Evolutionary conservation across 768 basidiomycete genomes (phyloP).

Genomic region (Albatrellus ellisii): DNA sequence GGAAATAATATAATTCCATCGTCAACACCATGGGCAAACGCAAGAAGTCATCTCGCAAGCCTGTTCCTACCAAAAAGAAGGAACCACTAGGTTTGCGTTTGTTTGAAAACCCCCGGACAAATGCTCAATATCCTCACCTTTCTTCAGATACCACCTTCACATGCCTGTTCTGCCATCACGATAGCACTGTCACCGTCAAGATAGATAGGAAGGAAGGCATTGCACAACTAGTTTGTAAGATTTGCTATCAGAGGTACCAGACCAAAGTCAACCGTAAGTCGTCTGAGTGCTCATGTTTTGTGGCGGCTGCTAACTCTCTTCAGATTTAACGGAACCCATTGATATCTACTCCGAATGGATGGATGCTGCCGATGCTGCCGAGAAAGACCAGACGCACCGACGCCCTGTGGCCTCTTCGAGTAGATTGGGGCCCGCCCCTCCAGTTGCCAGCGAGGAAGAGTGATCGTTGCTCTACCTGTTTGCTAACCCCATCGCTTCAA

Average conservation of each 20-base stretch:
- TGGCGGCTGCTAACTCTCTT: conserved; percentile 5
- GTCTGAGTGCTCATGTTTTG: conserved; percentile 11
- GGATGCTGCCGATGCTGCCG: conserved; percentile 76
- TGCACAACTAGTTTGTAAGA: conserved; percentile 67
- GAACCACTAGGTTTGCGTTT: conserved; percentile 59
- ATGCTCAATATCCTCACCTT: not conserved
- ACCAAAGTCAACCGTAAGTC: conserved; percentile 75
- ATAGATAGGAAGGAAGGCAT: conserved; percentile 79
- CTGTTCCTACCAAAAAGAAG: conserved; percentile 49
- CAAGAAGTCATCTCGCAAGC: conserved; percentile 81
- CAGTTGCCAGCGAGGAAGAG: conserved; percentile 36
- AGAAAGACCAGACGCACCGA: conserved; percentile 37
- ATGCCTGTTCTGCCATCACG: conserved; percentile 83
- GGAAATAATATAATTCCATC: not conserved
- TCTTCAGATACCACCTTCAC: conserved; percentile 67
- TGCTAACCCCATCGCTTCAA: too few species aligned
- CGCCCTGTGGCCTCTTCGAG: conserved; percentile 45
- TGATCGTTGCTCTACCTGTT: conserved; percentile 20
- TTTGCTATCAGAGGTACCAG: conserved; percentile 81
- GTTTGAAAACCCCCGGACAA: conserved; percentile 1
- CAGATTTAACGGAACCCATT: conserved; percentile 78
- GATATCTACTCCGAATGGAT: conserved; percentile 92
- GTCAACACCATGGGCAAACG: conserved; percentile 63
- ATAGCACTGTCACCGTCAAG: conserved; percentile 77
- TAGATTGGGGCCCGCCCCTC: conserved; percentile 21